Evolutionary conservation across 257 asterid genomes (phyloP).

Genomic region (Ehretia macrophylla): DNA sequence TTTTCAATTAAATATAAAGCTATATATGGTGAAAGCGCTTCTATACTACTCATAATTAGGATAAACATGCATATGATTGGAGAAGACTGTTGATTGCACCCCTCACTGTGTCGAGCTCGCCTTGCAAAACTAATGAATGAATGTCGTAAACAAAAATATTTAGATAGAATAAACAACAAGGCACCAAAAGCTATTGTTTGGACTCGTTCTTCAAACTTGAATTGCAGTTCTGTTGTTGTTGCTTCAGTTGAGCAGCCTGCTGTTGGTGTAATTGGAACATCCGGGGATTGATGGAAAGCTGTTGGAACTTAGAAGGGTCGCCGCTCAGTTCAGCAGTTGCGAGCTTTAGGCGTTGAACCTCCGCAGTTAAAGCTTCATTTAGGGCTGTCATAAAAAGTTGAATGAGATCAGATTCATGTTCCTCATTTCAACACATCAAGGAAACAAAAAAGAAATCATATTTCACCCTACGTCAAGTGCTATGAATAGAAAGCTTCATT

Average conservation of each 20-base stretch:
- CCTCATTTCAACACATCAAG: too few species aligned
- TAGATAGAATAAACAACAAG: background rate
- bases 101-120: too few species aligned
- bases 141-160: too few species aligned
- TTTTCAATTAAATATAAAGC: background rate
- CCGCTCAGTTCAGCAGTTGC: slow-evolving; percentile 39
- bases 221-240: slow-evolving; percentile 19
- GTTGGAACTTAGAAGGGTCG: slow-evolving; percentile 49
- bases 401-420: slow-evolving; percentile 1
- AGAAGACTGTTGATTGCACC: too few species aligned
- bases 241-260: slow-evolving; percentile 27
- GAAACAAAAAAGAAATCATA: too few species aligned
- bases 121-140: too few species aligned
- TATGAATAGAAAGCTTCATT: too few species aligned
- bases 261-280: slow-evolving; percentile 43
- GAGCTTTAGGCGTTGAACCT: slow-evolving; percentile 59
- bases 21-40: slow-evolving; percentile 6
- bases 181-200: too few species aligned
- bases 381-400: slow-evolving; percentile 33
- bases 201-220: too few species aligned
- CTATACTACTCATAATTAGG: slow-evolving; percentile 1
- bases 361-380: slow-evolving; percentile 50
- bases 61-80: slow-evolving; percentile 6
- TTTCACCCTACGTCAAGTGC: too few species aligned
- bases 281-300: slow-evolving; percentile 41